Evolutionary conservation across 2,329 filamentous ascomycete species (phyloP).

Genomic region (Pseudogymnoascus pannorum): DNA sequence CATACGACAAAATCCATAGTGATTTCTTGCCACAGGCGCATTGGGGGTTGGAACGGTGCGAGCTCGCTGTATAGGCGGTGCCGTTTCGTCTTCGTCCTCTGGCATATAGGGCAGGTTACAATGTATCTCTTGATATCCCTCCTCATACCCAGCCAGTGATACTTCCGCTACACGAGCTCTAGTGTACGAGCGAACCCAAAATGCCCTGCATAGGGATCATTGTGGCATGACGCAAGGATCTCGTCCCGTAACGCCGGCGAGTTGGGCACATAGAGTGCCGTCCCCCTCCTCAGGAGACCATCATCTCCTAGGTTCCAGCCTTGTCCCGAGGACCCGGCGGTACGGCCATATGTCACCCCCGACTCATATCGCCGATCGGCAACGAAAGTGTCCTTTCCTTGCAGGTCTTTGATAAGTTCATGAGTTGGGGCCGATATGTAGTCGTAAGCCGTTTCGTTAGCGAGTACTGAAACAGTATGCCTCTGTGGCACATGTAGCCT

Average conservation of each 20-base stretch:
- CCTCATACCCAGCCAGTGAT: background rate
- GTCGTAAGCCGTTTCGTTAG: too few relatives aligned
- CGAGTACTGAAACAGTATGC: too few relatives aligned
- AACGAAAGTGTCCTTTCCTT: too few relatives aligned
- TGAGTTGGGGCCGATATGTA: too few relatives aligned
- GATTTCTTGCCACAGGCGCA: background rate
- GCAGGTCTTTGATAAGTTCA: too few relatives aligned
- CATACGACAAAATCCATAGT: background rate
- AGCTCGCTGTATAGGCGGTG: background rate
- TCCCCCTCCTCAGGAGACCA: background rate
- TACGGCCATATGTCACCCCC: too few relatives aligned
- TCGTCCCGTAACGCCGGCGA: background rate
- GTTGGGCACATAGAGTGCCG: background rate
- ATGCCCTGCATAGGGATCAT: background rate
- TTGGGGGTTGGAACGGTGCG: background rate
- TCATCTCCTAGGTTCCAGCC: background rate
- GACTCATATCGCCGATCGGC: too few relatives aligned
- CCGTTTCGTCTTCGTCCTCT: background rate
- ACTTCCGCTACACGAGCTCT: background rate
- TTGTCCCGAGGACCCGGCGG: too few relatives aligned
- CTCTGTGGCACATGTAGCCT: too few relatives aligned
- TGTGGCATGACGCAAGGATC: background rate
- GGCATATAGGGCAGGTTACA: background rate
- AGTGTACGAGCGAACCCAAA: background rate
- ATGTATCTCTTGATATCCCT: background rate